phyloP scores from a whole-genome alignment of 495 filamentous ascomycete species.

The Ramalina intermedia region DNA sequence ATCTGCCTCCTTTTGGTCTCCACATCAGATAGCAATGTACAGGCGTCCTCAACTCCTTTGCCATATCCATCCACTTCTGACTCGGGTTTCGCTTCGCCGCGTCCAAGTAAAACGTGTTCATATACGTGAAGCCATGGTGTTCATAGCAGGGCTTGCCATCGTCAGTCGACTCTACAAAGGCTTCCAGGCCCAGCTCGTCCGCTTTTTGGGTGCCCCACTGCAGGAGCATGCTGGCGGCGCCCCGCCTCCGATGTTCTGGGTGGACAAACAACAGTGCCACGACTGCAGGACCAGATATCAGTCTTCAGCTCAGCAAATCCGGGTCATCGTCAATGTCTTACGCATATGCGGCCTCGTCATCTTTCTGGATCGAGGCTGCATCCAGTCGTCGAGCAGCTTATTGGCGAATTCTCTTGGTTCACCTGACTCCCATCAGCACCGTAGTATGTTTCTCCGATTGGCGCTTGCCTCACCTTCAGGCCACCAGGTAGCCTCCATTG shows the following conservation, averaged over 20 bases:
- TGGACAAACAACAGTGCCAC: slow-evolving; percentile 20
- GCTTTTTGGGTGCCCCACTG: slow-evolving; percentile 26
- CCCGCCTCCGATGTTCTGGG: slow-evolving; percentile 24
- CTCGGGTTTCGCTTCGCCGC: slow-evolving; percentile 11
- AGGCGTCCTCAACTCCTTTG: slow-evolving; percentile 5
- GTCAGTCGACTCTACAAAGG: slow-evolving; percentile 29
- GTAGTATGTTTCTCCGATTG: neutral
- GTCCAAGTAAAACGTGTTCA: slow-evolving; percentile 11
- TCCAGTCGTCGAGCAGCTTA: slow-evolving; percentile 14
- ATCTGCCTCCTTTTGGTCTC: slow-evolving; percentile 10
- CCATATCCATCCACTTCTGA: slow-evolving; percentile 11
- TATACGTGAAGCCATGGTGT: slow-evolving; percentile 20
- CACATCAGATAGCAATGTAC: slow-evolving; percentile 13
- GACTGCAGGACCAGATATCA: slow-evolving; percentile 9
- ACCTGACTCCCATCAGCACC: slow-evolving; percentile 2
- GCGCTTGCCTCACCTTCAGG: slow-evolving; percentile 14
- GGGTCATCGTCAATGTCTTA: slow-evolving; percentile 6
- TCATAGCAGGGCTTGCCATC: slow-evolving; percentile 26
- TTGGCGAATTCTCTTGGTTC: slow-evolving; percentile 16
- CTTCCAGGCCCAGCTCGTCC: slow-evolving; percentile 24
- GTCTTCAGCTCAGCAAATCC: too few relatives aligned
- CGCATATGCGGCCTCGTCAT: slow-evolving; percentile 18
- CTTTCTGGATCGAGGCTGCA: slow-evolving; percentile 11
- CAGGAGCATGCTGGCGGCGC: slow-evolving; percentile 24
- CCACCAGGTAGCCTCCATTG: slow-evolving; percentile 20